A percentile compares a stretch with the other conserved stretches of the same genome.
Evolutionary conservation across 441 rosid species (phyloP).

Genomic region (California macrophylla): DNA sequence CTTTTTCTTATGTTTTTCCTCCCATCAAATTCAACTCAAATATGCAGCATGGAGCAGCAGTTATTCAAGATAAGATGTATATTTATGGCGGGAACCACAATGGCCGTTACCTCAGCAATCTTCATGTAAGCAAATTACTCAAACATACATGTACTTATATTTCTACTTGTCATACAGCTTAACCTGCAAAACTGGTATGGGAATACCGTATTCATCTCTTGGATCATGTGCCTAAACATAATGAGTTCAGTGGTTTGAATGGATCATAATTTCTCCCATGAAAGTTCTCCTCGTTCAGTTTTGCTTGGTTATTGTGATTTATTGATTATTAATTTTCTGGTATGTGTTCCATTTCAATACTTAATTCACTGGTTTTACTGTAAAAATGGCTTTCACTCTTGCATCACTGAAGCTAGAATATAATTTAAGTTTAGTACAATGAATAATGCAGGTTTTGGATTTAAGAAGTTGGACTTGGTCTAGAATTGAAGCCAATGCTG

Average conservation of each 20-base stretch:
- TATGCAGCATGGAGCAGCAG: constrained; percentile 86
- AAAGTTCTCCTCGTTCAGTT: neutral
- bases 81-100: constrained; percentile 93
- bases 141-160: neutral
- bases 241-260: constrained; percentile 1
- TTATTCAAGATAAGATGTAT: constrained; percentile 88
- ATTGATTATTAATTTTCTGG: neutral
- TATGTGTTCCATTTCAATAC: neutral
- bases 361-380: neutral
- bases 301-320: neutral
- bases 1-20: constrained; percentile 19
- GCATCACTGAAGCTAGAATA: neutral
- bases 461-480: constrained; percentile 95
- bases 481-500: constrained; percentile 60
- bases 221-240: neutral
- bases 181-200: neutral
- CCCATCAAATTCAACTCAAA: constrained; percentile 20
- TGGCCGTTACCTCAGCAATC: constrained; percentile 92
- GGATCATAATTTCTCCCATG: neutral
- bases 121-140: constrained; percentile 59
- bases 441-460: constrained; percentile 66
- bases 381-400: neutral
- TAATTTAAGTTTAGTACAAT: constrained; percentile 15
- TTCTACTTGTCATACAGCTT: neutral
- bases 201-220: neutral